Evolutionary conservation across 2,329 filamentous ascomycete species (phyloP).

Genomic region (Celoporthe dispersa): DNA sequence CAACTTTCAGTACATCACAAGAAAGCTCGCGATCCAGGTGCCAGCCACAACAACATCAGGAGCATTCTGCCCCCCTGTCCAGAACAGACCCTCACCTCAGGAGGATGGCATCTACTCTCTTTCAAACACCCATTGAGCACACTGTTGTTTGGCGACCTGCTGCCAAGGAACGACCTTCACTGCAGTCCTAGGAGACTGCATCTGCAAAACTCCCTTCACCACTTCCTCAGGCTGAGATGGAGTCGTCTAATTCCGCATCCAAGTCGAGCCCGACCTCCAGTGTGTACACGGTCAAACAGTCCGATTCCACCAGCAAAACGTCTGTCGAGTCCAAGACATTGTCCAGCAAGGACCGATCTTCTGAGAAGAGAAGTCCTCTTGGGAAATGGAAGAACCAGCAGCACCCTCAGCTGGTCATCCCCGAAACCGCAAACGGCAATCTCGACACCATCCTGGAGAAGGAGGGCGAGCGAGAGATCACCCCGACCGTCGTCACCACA

Average conservation of each 20-base stretch:
- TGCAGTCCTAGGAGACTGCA: slow-evolving; percentile 42
- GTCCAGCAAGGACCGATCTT: slow-evolving; percentile 36
- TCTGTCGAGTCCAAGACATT: slow-evolving; percentile 48
- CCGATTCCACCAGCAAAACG: slow-evolving; percentile 42
- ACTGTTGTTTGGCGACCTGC: slow-evolving; percentile 49
- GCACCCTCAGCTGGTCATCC: slow-evolving; percentile 11
- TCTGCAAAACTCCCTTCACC: slow-evolving; percentile 29
- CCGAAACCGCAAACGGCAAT: slow-evolving; percentile 35
- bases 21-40: slow-evolving; percentile 19
- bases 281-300: slow-evolving; percentile 30
- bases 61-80: slow-evolving; percentile 2
- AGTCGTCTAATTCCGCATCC: slow-evolving; percentile 30
- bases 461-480: slow-evolving; percentile 32
- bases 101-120: slow-evolving; percentile 46
- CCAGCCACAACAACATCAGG: slow-evolving; percentile 27
- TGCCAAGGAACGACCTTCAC: slow-evolving; percentile 43
- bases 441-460: slow-evolving; percentile 43
- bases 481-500: slow-evolving; percentile 60
- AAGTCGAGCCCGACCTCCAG: slow-evolving; percentile 35
- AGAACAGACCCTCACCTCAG: slow-evolving; percentile 30
- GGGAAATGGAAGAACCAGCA: slow-evolving; percentile 33
- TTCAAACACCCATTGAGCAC: slow-evolving; percentile 44
- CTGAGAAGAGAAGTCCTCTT: slow-evolving; percentile 36
- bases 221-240: slow-evolving; percentile 16
- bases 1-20: slow-evolving; percentile 13